These are phyloP conservation scores for Aspergillus novofumigatus DNA, from an alignment of 2,329 filamentous ascomycete genomes.

Conservation along the genomic window DNA sequence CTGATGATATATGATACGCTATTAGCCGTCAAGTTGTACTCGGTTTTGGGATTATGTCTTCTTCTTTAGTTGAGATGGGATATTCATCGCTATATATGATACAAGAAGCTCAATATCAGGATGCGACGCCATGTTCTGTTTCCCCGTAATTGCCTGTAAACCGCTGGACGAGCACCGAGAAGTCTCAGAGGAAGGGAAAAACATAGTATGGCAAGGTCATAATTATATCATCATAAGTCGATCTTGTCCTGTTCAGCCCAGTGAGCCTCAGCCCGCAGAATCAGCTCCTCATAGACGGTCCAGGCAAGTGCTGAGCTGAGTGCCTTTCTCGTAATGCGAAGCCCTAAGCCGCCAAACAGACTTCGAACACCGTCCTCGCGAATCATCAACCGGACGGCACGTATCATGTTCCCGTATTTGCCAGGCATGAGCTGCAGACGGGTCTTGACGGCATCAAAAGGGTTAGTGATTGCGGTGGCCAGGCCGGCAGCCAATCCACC, in stretches of 20 bases:
- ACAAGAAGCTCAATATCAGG: slow-evolving; percentile 3
- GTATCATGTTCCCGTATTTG: slow-evolving; percentile 76
- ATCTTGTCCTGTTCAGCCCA: slow-evolving; percentile 30
- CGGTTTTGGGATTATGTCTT: slow-evolving; percentile 4
- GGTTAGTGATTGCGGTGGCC: slow-evolving; percentile 88
- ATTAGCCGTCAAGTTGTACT: neutral
- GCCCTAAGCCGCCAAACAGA: slow-evolving; percentile 77
- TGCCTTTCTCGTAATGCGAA: slow-evolving; percentile 88
- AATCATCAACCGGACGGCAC: slow-evolving; percentile 73
- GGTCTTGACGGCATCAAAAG: slow-evolving; percentile 95
- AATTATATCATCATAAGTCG: neutral
- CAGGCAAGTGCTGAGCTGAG: slow-evolving; percentile 92
- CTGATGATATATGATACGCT: slow-evolving; percentile 3
- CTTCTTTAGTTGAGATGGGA: slow-evolving; percentile 15
- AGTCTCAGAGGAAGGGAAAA: neutral
- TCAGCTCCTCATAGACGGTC: slow-evolving; percentile 94
- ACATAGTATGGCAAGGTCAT: neutral
- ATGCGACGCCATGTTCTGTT: neutral
- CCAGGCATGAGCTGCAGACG: slow-evolving; percentile 84
- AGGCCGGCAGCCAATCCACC: slow-evolving; percentile 75
- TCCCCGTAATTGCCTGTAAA: neutral
- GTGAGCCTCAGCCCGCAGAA: slow-evolving; percentile 62
- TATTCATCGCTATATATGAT: slow-evolving; percentile 18
- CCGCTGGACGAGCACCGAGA: neutral
- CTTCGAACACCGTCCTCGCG: slow-evolving; percentile 73